These are phyloP conservation scores for Aspergillus texensis DNA, from an alignment of 2,329 filamentous ascomycete genomes.

Conservation along the genomic window DNA sequence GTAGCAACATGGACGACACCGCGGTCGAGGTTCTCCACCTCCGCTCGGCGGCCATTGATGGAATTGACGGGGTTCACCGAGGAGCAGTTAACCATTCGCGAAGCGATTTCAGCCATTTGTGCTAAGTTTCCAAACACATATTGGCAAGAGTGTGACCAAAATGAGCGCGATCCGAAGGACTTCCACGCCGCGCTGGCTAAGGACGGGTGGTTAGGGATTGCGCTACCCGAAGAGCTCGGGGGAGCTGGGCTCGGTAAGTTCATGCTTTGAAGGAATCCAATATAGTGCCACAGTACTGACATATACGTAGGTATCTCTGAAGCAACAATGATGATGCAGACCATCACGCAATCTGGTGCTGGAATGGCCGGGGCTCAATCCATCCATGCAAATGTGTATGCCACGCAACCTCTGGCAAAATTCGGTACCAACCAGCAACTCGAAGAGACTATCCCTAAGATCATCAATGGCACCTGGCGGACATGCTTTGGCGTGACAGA, in stretches of 20 bases:
- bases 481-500: conserved; percentile 86
- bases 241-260: conserved; percentile 66
- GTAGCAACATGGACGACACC: not conserved
- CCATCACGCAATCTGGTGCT: conserved; percentile 72
- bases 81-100: conserved; percentile 71
- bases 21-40: conserved; percentile 34
- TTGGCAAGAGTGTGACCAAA: conserved; percentile 74
- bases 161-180: conserved; percentile 70
- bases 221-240: conserved; percentile 72
- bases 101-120: conserved; percentile 70
- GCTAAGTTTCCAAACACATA: conserved; percentile 70
- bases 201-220: conserved; percentile 81
- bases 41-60: conserved; percentile 58
- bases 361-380: conserved; percentile 71
- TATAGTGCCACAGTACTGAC: not conserved
- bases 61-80: conserved; percentile 72
- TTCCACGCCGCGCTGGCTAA: conserved; percentile 74
- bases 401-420: conserved; percentile 71
- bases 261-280: not conserved
- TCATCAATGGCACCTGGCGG: conserved; percentile 71
- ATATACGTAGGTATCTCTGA: conserved; percentile 65
- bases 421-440: conserved; percentile 71
- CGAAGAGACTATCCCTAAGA: conserved; percentile 65
- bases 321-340: conserved; percentile 86
- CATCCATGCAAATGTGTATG: conserved; percentile 59